A percentile compares a stretch with the other conserved stretches of the same genome.
Conservation (phyloP, 2,329 filamentous ascomycete species). For the Saccharata proteae region DNA sequence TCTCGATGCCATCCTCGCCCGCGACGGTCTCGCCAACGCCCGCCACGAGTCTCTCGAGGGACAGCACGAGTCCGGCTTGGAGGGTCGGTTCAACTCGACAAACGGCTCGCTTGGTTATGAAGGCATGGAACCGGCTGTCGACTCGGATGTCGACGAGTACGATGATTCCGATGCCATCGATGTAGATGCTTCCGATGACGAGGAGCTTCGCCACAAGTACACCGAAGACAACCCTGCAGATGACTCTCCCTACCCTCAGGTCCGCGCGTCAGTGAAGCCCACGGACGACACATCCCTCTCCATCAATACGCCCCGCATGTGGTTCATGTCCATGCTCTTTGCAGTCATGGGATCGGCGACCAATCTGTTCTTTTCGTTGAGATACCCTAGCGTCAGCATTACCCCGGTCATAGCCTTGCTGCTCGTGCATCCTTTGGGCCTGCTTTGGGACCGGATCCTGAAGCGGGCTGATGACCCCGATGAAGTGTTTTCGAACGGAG, state of each 20-base stretch:
- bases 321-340: conserved; percentile 68
- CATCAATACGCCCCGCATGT: conserved; percentile 82
- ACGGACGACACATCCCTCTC: conserved; percentile 66
- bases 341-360: conserved; percentile 70
- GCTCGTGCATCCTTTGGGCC: conserved; percentile 71
- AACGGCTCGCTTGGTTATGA: not conserved
- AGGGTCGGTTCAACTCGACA: conserved; percentile 1
- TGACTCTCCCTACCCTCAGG: conserved; percentile 66
- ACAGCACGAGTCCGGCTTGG: conserved; percentile 2
- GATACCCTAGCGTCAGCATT: conserved; percentile 83
- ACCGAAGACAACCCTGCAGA: conserved; percentile 44
- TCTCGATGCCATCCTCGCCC: conserved; percentile 4
- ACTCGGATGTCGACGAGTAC: conserved; percentile 1
- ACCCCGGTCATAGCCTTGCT: conserved; percentile 79
- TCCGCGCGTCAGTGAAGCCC: conserved; percentile 66
- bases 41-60: not conserved
- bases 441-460: conserved; percentile 62
- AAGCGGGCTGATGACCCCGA: conserved; percentile 46
- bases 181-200: conserved; percentile 22
- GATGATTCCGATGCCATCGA: conserved; percentile 13
- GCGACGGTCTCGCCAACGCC: conserved; percentile 2
- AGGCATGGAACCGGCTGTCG: not conserved
- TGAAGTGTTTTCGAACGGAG: conserved; percentile 48
- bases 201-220: conserved; percentile 18
- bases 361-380: conserved; percentile 77